Evolutionary conservation across 176 grass and related monocot species (phyloP).

Genomic region (Raddia guianensis): DNA sequence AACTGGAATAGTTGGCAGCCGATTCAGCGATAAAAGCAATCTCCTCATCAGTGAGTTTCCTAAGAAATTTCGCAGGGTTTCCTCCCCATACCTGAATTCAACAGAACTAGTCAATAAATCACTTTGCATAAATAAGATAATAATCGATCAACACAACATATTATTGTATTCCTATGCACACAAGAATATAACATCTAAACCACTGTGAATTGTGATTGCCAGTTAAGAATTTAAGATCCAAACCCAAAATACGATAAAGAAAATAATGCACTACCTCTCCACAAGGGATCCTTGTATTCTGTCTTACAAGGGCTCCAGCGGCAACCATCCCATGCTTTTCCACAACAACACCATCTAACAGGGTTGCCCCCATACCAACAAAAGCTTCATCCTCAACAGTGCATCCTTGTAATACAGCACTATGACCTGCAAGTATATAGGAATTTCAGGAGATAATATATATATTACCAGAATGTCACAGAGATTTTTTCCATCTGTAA

Average conservation of each 20-base stretch:
- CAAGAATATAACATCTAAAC: constrained; percentile 6
- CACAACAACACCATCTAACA: constrained; percentile 86
- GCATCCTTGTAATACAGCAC: constrained; percentile 47
- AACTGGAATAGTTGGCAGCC: constrained; percentile 70
- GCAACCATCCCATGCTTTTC: constrained; percentile 98
- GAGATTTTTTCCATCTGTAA: not conserved
- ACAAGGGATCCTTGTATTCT: constrained; percentile 84
- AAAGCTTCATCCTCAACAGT: constrained; percentile 97
- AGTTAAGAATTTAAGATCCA: not conserved
- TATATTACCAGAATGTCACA: constrained; percentile 28
- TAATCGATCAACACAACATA: constrained; percentile 21
- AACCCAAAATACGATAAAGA: constrained; percentile 19
- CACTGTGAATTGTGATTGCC: constrained; percentile 7
- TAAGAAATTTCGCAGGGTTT: constrained; percentile 89
- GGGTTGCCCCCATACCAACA: constrained; percentile 84
- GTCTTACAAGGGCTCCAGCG: constrained; percentile 88
- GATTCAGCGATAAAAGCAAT: constrained; percentile 79
- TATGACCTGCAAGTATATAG: constrained; percentile 66
- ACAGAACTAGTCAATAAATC: constrained; percentile 36
- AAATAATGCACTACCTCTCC: constrained; percentile 65
- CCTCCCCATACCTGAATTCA: constrained; percentile 88
- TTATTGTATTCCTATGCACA: not conserved
- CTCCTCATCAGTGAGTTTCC: constrained; percentile 78
- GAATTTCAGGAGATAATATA: constrained; percentile 3
- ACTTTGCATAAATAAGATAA: constrained; percentile 17